These are phyloP conservation scores for Chenopodium berlandieri DNA, from an alignment of 148 eudicot genomes.

Conservation along the genomic window DNA sequence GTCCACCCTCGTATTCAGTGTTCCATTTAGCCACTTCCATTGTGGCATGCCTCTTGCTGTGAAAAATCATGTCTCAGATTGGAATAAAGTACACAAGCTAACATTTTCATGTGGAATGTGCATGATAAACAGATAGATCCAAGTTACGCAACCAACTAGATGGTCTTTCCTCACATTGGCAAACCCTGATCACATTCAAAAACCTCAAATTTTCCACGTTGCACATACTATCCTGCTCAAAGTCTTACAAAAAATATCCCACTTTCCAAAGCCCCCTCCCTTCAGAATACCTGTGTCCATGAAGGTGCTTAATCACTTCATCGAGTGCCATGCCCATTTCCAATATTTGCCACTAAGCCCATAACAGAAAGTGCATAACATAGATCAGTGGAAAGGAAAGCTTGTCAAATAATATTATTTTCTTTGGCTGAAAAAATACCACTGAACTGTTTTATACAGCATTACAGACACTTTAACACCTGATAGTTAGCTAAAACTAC, in stretches of 20 bases:
- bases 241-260: background rate
- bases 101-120: background rate
- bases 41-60: slow-evolving; percentile 94
- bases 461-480: background rate
- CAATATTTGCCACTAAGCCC: background rate
- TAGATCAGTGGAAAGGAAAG: background rate
- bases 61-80: slow-evolving; percentile 11
- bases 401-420: background rate
- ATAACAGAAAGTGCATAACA: background rate
- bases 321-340: background rate
- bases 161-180: no score
- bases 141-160: no score
- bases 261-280: background rate
- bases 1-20: slow-evolving; percentile 56
- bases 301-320: background rate
- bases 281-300: background rate
- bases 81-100: background rate
- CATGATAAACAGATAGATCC: background rate
- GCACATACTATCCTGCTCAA: no score
- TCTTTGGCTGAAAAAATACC: background rate
- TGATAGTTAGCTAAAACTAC: background rate
- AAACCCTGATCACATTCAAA: no score
- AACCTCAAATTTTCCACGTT: no score
- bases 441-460: background rate
- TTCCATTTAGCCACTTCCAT: slow-evolving; percentile 63